phyloP scores from a whole-genome alignment of 2,329 filamentous ascomycete genomes.

The Diplocarpon mali region DNA sequence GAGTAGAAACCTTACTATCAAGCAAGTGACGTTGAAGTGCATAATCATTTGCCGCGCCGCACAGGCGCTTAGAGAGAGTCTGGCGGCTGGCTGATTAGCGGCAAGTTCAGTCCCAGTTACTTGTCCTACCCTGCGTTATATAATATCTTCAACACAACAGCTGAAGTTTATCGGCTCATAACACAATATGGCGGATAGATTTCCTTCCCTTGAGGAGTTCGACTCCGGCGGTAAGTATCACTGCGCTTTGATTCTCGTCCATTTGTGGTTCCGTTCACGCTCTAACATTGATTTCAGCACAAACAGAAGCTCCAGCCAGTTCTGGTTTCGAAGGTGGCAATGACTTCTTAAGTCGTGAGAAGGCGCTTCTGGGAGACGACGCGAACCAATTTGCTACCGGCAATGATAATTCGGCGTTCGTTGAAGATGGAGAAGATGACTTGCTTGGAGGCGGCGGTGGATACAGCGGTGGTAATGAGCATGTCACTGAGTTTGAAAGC shows the following conservation, averaged over 20 bases:
- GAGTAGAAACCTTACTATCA: too few relatives aligned
- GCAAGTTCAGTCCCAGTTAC: too few relatives aligned
- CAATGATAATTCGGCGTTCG: conserved; percentile 56
- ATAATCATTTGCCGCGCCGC: too few relatives aligned
- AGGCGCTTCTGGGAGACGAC: conserved; percentile 80
- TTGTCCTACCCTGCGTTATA: not conserved
- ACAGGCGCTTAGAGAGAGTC: not conserved
- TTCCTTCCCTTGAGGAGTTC: conserved; percentile 49
- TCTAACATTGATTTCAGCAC: conserved; percentile 38
- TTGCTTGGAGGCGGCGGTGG: conserved; percentile 54
- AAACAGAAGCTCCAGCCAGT: conserved; percentile 46
- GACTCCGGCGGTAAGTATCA: conserved; percentile 36
- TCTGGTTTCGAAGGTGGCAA: conserved; percentile 46
- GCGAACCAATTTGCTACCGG: conserved; percentile 78
- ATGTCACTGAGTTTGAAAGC: conserved; percentile 57
- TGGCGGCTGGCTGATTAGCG: not conserved
- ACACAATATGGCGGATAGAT: conserved; percentile 42
- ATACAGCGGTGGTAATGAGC: conserved; percentile 25
- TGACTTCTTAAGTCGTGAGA: conserved; percentile 87
- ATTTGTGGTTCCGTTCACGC: conserved; percentile 2
- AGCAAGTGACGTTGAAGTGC: too few relatives aligned
- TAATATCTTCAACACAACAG: conserved; percentile 4
- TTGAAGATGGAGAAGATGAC: conserved; percentile 58
- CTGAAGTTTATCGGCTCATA: conserved; percentile 4
- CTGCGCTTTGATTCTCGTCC: not conserved